Base-by-base conservation (phyloP, 257 asterid species). In the Perilla frutescens region DNA sequence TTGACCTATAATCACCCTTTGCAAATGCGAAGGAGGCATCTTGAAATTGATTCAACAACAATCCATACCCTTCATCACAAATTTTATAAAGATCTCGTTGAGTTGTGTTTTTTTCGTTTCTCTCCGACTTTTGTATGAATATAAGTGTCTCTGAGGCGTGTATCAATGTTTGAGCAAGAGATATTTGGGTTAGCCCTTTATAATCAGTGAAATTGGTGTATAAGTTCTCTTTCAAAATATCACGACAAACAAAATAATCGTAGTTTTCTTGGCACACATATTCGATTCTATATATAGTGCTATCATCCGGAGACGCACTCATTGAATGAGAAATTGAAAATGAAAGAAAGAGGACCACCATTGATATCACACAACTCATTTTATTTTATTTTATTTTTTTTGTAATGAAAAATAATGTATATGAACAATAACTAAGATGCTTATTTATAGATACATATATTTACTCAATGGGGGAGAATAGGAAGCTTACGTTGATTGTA, bases 131-230 rank as follows among this genome's bases (percentile, higher is more conserved):
- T 3, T 9, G 13, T 20, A 71, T 0, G 43, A 63, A 26, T 1
- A 9, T 7, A 0, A 5, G 63, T 3, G 75, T 60, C 0, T 59
- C 55, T 0, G 75, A 2, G 0, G 66, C 5, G 8, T 41, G 31
- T 4, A n/a, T 0, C 29, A 77, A 3, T 14, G 78, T 50, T 8
- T 66, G 66, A 5, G 55, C 1, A 36, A 72, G 36, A 6, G 78
- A 34, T 47, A 72, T 31, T 13, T 72, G 67, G 5, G 77, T 66
- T 15, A 72, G 53, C 12, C 14, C 62, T 50, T 6, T 3, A 3
- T 50, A 7, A 20, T 66, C 71, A 0, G 60, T 9, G 0, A 6
- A 8, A 2, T 15, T 3, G 0, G 0, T 0, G 1, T 12, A 1
- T 3, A 37, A 1, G n/a, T 77, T 5, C 1, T 4, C 3, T 1